Evolutionary conservation across 495 filamentous ascomycete genomes (phyloP).

Genomic region (Lasiosphaeria hispida): DNA sequence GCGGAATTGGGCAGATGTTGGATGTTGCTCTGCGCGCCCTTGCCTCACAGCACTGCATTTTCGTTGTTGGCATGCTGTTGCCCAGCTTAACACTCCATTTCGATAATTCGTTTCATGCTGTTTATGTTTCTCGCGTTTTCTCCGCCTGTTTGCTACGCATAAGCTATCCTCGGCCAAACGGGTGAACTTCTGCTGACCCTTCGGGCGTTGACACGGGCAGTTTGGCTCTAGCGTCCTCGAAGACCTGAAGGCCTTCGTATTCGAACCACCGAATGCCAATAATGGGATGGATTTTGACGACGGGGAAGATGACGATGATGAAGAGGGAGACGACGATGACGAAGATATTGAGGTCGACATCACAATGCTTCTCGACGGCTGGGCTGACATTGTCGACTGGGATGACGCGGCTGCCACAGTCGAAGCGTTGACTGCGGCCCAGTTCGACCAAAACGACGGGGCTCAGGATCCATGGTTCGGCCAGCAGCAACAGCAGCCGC

Average conservation of each 20-base stretch:
- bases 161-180: no score
- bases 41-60: no score
- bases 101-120: no score
- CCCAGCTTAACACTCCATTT: not conserved
- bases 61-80: no score
- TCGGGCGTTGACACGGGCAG: constrained; percentile 8
- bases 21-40: no score
- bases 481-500: not conserved
- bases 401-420: not conserved
- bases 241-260: constrained; percentile 25
- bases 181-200: no score
- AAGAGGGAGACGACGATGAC: constrained; percentile 18
- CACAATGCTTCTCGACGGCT: not conserved
- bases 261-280: constrained; percentile 6
- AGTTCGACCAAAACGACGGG: no score
- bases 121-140: no score
- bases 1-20: no score
- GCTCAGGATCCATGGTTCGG: not conserved
- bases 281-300: constrained; percentile 14
- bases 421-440: no score
- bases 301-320: constrained; percentile 19
- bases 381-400: not conserved
- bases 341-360: constrained; percentile 6
- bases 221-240: constrained; percentile 26
- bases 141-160: no score